Evolutionary conservation across 2,329 filamentous ascomycete species (phyloP).

Genomic region (Aspergillus intermedius): DNA sequence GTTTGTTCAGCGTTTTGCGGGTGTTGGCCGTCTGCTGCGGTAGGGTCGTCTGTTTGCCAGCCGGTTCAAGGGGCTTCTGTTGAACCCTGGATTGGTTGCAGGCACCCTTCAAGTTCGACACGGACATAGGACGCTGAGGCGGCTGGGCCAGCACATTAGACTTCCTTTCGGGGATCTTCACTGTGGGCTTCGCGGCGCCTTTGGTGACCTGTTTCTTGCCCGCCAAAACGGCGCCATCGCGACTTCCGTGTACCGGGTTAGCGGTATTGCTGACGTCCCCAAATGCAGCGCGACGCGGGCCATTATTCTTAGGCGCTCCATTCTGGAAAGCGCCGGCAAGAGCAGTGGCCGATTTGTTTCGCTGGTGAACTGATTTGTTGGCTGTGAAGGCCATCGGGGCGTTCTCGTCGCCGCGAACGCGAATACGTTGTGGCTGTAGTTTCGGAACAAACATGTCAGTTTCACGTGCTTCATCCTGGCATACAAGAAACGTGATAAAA

Average conservation of each 20-base stretch:
- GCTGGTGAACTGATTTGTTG: constrained; percentile 64
- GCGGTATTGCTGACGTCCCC: constrained; percentile 72
- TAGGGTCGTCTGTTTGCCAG: constrained; percentile 21
- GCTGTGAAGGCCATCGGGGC: constrained; percentile 41
- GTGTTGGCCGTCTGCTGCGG: constrained; percentile 28
- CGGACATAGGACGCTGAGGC: constrained; percentile 53
- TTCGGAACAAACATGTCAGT: constrained; percentile 9
- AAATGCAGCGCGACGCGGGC: constrained; percentile 71
- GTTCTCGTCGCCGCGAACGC: constrained; percentile 66
- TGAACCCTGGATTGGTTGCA: constrained; percentile 15
- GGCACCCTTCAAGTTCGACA: constrained; percentile 33
- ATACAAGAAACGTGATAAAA: neutral
- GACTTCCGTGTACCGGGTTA: constrained; percentile 33
- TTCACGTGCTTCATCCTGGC: neutral
- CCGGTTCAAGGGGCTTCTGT: constrained; percentile 25
- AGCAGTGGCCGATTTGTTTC: constrained; percentile 70
- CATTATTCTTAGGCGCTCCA: constrained; percentile 54
- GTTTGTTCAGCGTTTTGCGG: constrained; percentile 48
- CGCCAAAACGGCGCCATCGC: constrained; percentile 52
- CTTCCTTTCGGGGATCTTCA: constrained; percentile 34
- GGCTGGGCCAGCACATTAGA: constrained; percentile 47
- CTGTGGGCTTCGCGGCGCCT: constrained; percentile 22
- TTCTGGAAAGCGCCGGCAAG: constrained; percentile 50
- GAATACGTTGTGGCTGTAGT: constrained; percentile 62
- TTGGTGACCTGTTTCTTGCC: constrained; percentile 39